These are phyloP conservation scores for Diophrys appendiculata DNA, from an alignment of 73 alveolate genomes.

Conservation along the genomic window DNA sequence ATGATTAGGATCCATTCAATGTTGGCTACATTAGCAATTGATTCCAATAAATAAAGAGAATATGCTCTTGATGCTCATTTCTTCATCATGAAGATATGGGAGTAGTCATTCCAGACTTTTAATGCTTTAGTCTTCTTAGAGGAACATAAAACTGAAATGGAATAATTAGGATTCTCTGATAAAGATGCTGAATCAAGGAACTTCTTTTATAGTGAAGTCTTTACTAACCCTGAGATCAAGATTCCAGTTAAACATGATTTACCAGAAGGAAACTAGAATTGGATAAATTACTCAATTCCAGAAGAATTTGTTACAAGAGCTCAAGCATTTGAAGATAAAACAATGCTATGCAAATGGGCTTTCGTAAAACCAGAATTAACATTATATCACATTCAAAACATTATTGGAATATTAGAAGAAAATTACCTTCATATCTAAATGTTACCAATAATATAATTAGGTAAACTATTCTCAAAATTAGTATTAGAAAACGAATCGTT, in stretches of 20 bases:
- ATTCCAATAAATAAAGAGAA: conserved; percentile 83
- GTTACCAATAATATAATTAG: conserved; percentile 74
- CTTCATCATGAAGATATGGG: conserved; percentile 85
- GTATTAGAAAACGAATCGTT: conserved; percentile 68
- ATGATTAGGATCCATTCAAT: conserved; percentile 94
- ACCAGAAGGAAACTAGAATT: conserved; percentile 81
- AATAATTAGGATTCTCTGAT: conserved; percentile 79
- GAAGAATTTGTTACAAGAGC: conserved; percentile 68
- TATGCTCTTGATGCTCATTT: conserved; percentile 86
- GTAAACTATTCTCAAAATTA: conserved; percentile 68
- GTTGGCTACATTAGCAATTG: conserved; percentile 91
- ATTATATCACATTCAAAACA: conserved; percentile 61
- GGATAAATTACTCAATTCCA: conserved; percentile 81
- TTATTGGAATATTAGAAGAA: conserved; percentile 75
- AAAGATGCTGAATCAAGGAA: conserved; percentile 71
- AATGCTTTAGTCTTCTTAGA: conserved; percentile 79
- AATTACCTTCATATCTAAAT: conserved; percentile 75
- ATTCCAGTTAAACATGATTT: conserved; percentile 66
- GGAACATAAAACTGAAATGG: conserved; percentile 79
- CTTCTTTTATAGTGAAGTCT: conserved; percentile 69
- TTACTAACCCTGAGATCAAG: conserved; percentile 79
- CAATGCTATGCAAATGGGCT: conserved; percentile 82
- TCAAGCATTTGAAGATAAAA: conserved; percentile 77
- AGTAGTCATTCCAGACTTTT: conserved; percentile 69
- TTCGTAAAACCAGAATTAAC: conserved; percentile 86